Evolutionary conservation across 2,329 filamentous ascomycete species (phyloP).

Genomic region (Verticillium isaacii): DNA sequence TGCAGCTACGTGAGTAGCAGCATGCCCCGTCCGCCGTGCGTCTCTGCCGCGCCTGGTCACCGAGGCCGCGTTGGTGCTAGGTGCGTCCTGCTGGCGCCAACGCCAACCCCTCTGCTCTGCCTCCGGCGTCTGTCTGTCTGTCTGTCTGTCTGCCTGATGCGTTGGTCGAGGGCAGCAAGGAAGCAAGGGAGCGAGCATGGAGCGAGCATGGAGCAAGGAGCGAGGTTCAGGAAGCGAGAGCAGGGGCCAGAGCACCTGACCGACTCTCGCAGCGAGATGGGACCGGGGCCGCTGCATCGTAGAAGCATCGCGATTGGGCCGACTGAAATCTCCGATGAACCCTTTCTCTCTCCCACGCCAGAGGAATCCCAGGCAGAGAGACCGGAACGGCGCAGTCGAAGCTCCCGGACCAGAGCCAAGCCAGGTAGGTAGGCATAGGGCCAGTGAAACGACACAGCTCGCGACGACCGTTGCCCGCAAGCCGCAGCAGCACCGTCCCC

Average conservation of each 20-base stretch:
- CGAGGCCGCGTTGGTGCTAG: not conserved
- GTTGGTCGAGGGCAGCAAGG: not conserved
- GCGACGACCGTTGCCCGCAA: not conserved
- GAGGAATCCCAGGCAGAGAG: not conserved
- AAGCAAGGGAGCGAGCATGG: not conserved
- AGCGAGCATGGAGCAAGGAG: no score
- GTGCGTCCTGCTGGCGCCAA: not conserved
- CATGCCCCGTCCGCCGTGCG: not conserved
- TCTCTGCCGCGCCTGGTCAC: not conserved
- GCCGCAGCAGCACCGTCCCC: not conserved
- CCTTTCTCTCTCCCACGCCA: not conserved
- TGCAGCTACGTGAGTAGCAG: not conserved
- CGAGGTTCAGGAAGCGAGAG: not conserved
- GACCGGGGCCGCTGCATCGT: not conserved
- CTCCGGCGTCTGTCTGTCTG: not conserved
- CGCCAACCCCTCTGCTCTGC: not conserved
- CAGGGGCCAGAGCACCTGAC: constrained; percentile 1
- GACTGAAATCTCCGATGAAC: not conserved
- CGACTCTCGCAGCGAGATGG: not conserved
- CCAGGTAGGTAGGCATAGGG: constrained; percentile 3
- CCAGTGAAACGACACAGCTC: not conserved
- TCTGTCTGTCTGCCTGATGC: not conserved
- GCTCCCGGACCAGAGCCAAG: constrained; percentile 2
- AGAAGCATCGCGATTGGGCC: not conserved
- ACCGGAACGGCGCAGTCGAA: not conserved